Evolutionary conservation across 495 filamentous ascomycete genomes (phyloP).

Genomic region (Tuber microsphaerosporum): DNA sequence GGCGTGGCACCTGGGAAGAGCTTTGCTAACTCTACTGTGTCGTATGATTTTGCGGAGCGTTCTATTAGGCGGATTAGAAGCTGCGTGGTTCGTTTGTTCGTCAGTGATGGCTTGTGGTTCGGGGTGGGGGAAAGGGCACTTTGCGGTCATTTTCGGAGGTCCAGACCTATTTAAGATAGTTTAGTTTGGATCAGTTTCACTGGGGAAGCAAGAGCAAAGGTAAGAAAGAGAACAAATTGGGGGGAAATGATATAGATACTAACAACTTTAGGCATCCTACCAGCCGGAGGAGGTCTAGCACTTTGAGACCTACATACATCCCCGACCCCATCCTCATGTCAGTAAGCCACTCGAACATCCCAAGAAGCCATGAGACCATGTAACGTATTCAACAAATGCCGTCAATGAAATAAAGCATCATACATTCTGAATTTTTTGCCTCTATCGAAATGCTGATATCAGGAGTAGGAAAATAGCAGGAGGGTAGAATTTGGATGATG

Average conservation of each 20-base stretch:
- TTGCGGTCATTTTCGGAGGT: constrained; percentile 40
- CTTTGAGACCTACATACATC: neutral
- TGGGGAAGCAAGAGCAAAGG: neutral
- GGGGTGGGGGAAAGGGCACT: constrained; percentile 13
- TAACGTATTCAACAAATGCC: neutral
- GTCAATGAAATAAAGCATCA: neutral
- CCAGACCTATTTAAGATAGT: constrained; percentile 29
- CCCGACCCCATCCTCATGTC: neutral
- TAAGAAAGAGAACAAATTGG: neutral
- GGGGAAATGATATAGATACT: constrained; percentile 7
- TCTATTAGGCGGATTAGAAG: constrained; percentile 42
- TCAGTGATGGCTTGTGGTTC: neutral
- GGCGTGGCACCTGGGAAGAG: constrained; percentile 40
- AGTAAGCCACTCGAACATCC: neutral
- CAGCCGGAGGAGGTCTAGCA: neutral
- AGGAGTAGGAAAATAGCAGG: neutral
- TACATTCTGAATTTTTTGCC: neutral
- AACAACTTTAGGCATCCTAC: constrained; percentile 41
- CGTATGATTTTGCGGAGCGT: constrained; percentile 41
- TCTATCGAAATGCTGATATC: neutral
- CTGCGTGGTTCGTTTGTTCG: constrained; percentile 12
- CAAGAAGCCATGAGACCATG: constrained; percentile 3
- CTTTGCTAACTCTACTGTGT: constrained; percentile 39
- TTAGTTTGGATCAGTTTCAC: constrained; percentile 10
- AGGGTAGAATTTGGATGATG: neutral